These are phyloP conservation scores for Plantago elongata DNA, from an alignment of 257 asterid species.

Conservation along the genomic window DNA sequence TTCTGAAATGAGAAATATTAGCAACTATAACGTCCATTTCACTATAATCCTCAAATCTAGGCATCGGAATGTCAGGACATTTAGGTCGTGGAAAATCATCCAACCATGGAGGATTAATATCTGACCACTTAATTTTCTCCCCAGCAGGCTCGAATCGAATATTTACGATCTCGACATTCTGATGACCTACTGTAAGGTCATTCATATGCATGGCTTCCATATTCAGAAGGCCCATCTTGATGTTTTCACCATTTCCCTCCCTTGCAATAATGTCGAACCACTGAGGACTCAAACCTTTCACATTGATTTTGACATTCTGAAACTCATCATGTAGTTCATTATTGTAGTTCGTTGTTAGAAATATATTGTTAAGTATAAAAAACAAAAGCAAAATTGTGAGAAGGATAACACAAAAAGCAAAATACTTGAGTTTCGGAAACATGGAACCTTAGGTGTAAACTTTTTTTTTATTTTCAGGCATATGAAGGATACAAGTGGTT, in stretches of 20 bases:
- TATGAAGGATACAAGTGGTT: not conserved
- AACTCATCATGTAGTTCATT: conserved; percentile 26
- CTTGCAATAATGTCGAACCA: conserved; percentile 37
- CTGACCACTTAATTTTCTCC: conserved; percentile 42
- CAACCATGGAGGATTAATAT: conserved; percentile 52
- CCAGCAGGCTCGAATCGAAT: conserved; percentile 40
- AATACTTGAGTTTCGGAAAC: conserved; percentile 31
- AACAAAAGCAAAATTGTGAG: conserved; percentile 34
- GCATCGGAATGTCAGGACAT: conserved; percentile 76
- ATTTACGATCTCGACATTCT: conserved; percentile 19
- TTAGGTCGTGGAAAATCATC: conserved; percentile 29
- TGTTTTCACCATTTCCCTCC: conserved; percentile 18
- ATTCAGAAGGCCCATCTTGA: conserved; percentile 36
- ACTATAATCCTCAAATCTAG: conserved; percentile 37
- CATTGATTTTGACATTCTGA: conserved; percentile 15
- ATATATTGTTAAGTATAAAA: conserved; percentile 33
- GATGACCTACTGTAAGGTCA: conserved; percentile 1
- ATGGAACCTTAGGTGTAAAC: conserved; percentile 20
- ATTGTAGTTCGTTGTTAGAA: conserved; percentile 31
- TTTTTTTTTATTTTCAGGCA: conserved; percentile 8
- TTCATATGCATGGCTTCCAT: not conserved
- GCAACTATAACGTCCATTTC: conserved; percentile 59
- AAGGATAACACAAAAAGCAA: conserved; percentile 28
- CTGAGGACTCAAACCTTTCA: conserved; percentile 13
- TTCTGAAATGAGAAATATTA: conserved; percentile 27